Base-by-base conservation (phyloP, 23 red algal genomes). In the Chondrus crispus region DNA sequence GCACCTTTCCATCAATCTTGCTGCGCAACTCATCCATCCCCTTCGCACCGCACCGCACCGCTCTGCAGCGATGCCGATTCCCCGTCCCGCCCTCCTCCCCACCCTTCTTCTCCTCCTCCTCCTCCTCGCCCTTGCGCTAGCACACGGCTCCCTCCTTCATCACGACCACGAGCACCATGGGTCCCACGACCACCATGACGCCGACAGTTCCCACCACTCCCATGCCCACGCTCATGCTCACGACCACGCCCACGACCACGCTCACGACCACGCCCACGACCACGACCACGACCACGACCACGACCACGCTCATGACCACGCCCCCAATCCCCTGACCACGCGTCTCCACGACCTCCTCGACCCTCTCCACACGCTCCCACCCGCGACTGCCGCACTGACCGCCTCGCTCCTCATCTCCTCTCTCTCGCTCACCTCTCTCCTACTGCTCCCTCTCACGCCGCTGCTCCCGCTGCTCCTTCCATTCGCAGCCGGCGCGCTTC, bases 401-500 rank as follows among this genome's bases (percentile, higher is more conserved):
- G 80, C 82, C 3, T 88, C 92, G 24, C 62, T 88, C 8, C 29
- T 88, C 13, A 58, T 66, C 38, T 87, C 92, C 41, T 81, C 82
- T 18, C 82, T 79, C 11, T 94, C 92, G 3, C 82, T 94, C 16
- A 74, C 81, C 4, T 75, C 81, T 33, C 76, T 94, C 41, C 46
- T 94, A 14, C 82, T 88, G 2, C 75, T 94, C 32, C 92, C 92
- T 24, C 46, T 87, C 42, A 55, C 90, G 8, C 51, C 52, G 18
- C 35, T 43, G 1, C 33, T 69, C 28, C 46, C 73, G 3, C 8
- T 79, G 3, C 62, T 87, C 24, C 74, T 92, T 14, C 88, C 88
- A 9, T 96, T 96, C 62, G 87, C 96, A 29, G 96, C 92, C 14
- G 96, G 96, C 24, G 96, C 96, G 7, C 62, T 98, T 6, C 75